A percentile compares a stretch with the other conserved stretches of the same genome.
Evolutionary conservation across 129 eudicot species (phyloP).

Genomic region (Centella asiatica): DNA sequence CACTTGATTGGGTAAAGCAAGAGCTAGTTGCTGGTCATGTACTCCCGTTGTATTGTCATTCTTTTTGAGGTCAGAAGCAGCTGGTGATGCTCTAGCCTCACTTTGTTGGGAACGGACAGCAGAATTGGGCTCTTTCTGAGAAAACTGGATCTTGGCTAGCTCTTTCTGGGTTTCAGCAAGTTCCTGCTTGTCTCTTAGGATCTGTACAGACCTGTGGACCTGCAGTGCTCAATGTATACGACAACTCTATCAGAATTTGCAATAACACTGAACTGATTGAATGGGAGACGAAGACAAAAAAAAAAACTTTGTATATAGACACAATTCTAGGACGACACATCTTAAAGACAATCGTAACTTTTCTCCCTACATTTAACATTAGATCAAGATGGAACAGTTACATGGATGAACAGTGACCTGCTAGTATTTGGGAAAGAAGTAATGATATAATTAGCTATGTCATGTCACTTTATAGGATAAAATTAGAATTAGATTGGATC

Average conservation of each 20-base stretch:
- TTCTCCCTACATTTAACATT: too few relatives aligned
- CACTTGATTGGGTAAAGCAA: slow-evolving; percentile 62
- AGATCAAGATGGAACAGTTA: too few relatives aligned
- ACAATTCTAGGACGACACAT: too few relatives aligned
- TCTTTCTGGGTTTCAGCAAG: slow-evolving; percentile 89
- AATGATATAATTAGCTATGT: too few relatives aligned
- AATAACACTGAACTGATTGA: too few relatives aligned
- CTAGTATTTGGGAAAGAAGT: too few relatives aligned
- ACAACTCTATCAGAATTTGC: not conserved
- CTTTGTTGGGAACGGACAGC: slow-evolving; percentile 33
- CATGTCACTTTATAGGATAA: too few relatives aligned
- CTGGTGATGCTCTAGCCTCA: slow-evolving; percentile 36
- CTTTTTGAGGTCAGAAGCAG: slow-evolving; percentile 35
- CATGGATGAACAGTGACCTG: too few relatives aligned
- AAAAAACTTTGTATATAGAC: too few relatives aligned
- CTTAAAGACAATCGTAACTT: too few relatives aligned
- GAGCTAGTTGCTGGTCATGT: slow-evolving; percentile 63
- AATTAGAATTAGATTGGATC: too few relatives aligned
- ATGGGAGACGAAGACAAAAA: too few relatives aligned
- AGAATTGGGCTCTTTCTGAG: slow-evolving; percentile 58
- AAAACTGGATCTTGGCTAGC: slow-evolving; percentile 79
- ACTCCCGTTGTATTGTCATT: slow-evolving; percentile 35
- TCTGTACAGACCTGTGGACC: slow-evolving; percentile 92
- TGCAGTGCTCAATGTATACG: slow-evolving; percentile 18
- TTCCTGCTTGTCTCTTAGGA: slow-evolving; percentile 83